phyloP scores from a whole-genome alignment of 176 grass and related monocot species.

The Stipa capillata region DNA sequence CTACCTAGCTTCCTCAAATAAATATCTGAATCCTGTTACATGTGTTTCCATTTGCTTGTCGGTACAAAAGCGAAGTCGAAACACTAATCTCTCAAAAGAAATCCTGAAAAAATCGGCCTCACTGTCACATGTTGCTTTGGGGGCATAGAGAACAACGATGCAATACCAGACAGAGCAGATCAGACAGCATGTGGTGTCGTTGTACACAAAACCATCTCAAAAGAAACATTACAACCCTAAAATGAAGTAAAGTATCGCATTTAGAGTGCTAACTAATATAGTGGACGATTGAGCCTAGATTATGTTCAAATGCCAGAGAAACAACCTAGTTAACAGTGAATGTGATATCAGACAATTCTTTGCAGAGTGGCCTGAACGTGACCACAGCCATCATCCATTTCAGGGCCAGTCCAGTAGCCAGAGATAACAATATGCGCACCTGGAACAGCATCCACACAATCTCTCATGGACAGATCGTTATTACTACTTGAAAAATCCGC shows the following conservation, averaged over 20 bases:
- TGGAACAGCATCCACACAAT: not conserved
- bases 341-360: constrained; percentile 12
- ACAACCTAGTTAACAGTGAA: not conserved
- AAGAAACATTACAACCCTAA: not conserved
- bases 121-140: not conserved
- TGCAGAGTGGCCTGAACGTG: constrained; percentile 37
- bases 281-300: not conserved
- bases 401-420: constrained; percentile 56
- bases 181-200: not conserved
- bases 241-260: no score
- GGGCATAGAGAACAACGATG: not conserved
- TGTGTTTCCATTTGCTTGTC: no score
- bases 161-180: not conserved
- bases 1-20: no score
- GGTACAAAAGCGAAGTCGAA: no score
- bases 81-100: no score
- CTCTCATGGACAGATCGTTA: not conserved
- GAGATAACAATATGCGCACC: constrained; percentile 7
- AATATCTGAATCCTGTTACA: no score
- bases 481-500: not conserved
- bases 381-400: constrained; percentile 50
- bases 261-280: no score
- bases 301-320: not conserved
- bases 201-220: not conserved
- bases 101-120: no score